Conservation (phyloP, 768 basidiomycete species). For the Pulveroboletus sp. region DNA sequence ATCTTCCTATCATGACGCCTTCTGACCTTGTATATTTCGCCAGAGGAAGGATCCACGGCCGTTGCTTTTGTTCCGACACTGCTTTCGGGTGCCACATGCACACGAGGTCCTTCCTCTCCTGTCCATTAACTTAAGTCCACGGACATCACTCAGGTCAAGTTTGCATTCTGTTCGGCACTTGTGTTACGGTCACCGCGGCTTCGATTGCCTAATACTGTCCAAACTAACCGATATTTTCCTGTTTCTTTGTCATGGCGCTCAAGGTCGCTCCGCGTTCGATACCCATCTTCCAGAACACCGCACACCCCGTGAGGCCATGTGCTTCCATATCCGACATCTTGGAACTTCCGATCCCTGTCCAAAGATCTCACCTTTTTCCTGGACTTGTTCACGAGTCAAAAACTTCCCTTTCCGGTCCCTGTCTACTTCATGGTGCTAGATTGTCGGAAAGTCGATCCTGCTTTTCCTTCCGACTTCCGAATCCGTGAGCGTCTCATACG, state of each 20-base stretch:
- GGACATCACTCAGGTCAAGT: constrained; percentile 32
- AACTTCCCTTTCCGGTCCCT: constrained; percentile 19
- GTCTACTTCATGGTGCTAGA: constrained; percentile 25
- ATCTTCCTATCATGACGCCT: constrained; percentile 5
- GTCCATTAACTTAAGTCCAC: constrained; percentile 39
- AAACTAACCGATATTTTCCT: constrained; percentile 31
- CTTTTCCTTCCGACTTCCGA: constrained; percentile 28
- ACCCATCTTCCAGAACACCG: constrained; percentile 20
- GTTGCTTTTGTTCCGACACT: constrained; percentile 26
- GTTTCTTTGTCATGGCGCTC: constrained; percentile 30
- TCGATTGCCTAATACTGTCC: constrained; percentile 31
- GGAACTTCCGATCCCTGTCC: constrained; percentile 15
- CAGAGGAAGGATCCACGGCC: constrained; percentile 18
- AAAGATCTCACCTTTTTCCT: constrained; percentile 14
- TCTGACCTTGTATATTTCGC: constrained; percentile 11
- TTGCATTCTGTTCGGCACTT: constrained; percentile 32
- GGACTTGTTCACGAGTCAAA: constrained; percentile 19
- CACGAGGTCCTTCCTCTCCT: constrained; percentile 34
- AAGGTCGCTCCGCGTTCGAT: constrained; percentile 24
- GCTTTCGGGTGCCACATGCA: constrained; percentile 33
- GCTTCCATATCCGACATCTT: constrained; percentile 17
- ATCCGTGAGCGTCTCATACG: constrained; percentile 27
- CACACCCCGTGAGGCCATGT: constrained; percentile 1
- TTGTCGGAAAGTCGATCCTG: constrained; percentile 37
- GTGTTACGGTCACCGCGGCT: constrained; percentile 36